phyloP scores from a whole-genome alignment of 2,329 filamentous ascomycete species.

The Metarhizium humberi region DNA sequence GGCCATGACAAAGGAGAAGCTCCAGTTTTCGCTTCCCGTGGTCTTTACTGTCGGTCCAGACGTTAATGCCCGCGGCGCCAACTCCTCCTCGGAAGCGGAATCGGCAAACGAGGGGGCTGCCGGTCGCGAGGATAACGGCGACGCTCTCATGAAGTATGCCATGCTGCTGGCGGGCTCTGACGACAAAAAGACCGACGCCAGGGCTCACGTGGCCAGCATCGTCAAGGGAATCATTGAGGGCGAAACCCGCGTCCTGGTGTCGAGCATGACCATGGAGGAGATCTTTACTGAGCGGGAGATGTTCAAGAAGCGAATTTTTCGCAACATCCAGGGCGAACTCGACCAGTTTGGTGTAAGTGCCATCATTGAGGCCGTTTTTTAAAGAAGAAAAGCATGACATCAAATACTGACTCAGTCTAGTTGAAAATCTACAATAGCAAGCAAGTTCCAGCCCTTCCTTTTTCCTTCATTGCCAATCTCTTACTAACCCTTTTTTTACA shows the following conservation, averaged over 20 bases:
- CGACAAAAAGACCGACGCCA: conserved; percentile 27
- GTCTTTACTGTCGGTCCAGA: conserved; percentile 82
- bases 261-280: conserved; percentile 88
- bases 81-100: conserved; percentile 14
- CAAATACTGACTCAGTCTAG: conserved; percentile 28
- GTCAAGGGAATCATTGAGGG: conserved; percentile 88
- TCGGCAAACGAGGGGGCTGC: conserved; percentile 8
- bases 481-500: neutral
- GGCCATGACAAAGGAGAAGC: conserved; percentile 84
- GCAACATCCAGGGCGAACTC: conserved; percentile 70
- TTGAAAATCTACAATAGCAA: conserved; percentile 64
- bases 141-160: conserved; percentile 71
- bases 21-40: conserved; percentile 72
- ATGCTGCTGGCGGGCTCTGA: conserved; percentile 65
- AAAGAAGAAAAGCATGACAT: neutral
- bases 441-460: neutral
- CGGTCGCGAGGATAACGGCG: conserved; percentile 41
- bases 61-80: conserved; percentile 49
- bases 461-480: neutral
- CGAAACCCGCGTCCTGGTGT: conserved; percentile 74
- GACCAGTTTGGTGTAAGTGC: conserved; percentile 48
- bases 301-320: conserved; percentile 68
- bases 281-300: conserved; percentile 70
- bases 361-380: neutral
- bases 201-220: conserved; percentile 68